Evolutionary conservation across 352 stramenopile species (phyloP).

Genomic region (Thraustochytrium sp.): DNA sequence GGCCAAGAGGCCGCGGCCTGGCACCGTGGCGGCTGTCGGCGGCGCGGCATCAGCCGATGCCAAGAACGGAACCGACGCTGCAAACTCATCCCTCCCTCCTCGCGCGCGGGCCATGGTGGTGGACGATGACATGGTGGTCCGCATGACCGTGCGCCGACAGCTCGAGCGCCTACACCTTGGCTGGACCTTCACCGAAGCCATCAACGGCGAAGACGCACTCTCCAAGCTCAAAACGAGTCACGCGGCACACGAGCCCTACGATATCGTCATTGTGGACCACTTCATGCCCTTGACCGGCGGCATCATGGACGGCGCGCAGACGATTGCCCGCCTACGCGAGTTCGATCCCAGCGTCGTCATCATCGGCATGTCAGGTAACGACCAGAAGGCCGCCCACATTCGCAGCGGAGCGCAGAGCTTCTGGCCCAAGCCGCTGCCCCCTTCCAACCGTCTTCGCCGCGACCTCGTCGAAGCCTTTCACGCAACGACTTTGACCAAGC

Average conservation of each 20-base stretch:
- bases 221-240: not conserved
- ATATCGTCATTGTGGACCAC: slow-evolving; percentile 39
- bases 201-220: not conserved
- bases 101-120: not conserved
- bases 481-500: not conserved
- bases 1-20: no score
- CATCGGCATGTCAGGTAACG: slow-evolving; percentile 24
- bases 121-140: slow-evolving; percentile 24
- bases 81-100: not conserved
- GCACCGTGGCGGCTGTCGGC: no score
- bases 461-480: not conserved
- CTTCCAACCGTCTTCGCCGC: not conserved
- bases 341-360: not conserved
- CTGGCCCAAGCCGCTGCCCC: slow-evolving; percentile 11
- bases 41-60: no score
- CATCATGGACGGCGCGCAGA: not conserved
- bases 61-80: no score
- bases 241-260: not conserved
- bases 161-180: not conserved
- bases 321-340: slow-evolving; percentile 13
- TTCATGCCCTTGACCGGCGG: not conserved
- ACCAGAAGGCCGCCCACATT: slow-evolving; percentile 30
- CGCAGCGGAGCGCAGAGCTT: not conserved
- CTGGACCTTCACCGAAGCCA: not conserved
- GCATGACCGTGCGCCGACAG: not conserved